Percentiles rank a stretch among this genome's conserved stretches.
phyloP scores from a whole-genome alignment of 2,329 filamentous ascomycete genomes.

The Truncatella angustata region DNA sequence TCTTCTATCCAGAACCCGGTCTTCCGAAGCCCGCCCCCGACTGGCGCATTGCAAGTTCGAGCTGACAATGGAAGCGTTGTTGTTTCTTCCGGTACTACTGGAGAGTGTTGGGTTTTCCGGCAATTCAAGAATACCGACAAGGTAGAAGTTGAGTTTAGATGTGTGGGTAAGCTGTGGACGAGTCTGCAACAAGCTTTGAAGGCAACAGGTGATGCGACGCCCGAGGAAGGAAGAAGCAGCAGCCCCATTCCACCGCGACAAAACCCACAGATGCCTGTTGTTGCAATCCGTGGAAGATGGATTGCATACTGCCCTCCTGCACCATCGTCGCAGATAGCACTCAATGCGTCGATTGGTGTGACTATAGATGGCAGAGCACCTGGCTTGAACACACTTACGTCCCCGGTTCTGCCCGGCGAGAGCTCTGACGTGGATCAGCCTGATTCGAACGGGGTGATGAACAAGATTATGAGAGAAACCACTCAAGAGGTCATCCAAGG shows the following conservation, averaged over 20 bases:
- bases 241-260: constrained; percentile 37
- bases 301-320: constrained; percentile 73
- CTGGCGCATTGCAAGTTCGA: constrained; percentile 71
- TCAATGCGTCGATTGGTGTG: constrained; percentile 65
- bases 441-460: constrained; percentile 68
- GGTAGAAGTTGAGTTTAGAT: constrained; percentile 50
- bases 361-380: constrained; percentile 54
- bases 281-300: constrained; percentile 72
- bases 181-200: constrained; percentile 64
- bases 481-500: constrained; percentile 76
- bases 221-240: constrained; percentile 44
- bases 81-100: constrained; percentile 77
- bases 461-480: constrained; percentile 74
- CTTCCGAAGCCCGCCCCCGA: constrained; percentile 67
- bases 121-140: constrained; percentile 45
- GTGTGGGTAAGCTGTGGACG: constrained; percentile 91
- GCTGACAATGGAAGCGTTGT: constrained; percentile 70
- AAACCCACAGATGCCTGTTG: constrained; percentile 58
- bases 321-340: constrained; percentile 67
- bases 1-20: constrained; percentile 59
- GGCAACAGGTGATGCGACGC: constrained; percentile 42
- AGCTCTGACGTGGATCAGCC: constrained; percentile 72
- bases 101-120: constrained; percentile 80
- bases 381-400: constrained; percentile 58
- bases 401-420: constrained; percentile 65